phyloP scores from a whole-genome alignment of 345 rosid genomes.

The Citrus glauca region DNA sequence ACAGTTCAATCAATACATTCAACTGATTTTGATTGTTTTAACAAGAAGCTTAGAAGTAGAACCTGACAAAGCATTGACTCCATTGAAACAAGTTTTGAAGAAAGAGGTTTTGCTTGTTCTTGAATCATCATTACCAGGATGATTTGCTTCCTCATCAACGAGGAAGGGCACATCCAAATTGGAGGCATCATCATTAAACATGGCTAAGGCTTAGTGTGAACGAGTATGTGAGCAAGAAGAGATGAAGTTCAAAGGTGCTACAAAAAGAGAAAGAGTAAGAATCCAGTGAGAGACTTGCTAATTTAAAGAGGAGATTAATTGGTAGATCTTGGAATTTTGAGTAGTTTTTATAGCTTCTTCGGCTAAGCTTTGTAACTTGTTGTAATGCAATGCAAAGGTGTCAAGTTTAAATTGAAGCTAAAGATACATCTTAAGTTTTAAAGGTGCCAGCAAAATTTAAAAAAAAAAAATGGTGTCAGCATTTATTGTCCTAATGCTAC shows the following conservation, averaged over 20 bases:
- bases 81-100: slow-evolving; percentile 36
- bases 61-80: slow-evolving; percentile 46
- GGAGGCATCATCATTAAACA: background rate
- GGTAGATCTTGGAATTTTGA: background rate
- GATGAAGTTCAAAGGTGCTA: background rate
- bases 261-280: background rate
- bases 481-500: too few species aligned
- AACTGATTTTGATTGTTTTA: background rate
- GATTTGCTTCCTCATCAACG: slow-evolving; percentile 16
- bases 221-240: background rate
- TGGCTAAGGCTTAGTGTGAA: background rate
- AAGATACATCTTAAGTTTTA: too few species aligned
- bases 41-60: background rate
- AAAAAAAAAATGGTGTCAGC: too few species aligned
- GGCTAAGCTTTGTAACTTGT: background rate
- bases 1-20: too few species aligned
- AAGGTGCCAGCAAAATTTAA: too few species aligned
- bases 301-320: background rate
- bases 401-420: too few species aligned
- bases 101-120: slow-evolving; percentile 13
- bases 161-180: slow-evolving; percentile 14
- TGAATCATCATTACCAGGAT: background rate
- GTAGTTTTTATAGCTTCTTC: background rate
- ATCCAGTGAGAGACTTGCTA: background rate
- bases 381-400: too few species aligned